Evolutionary conservation across 495 filamentous ascomycete species (phyloP).

Genomic region (Hypomontagnella monticulosa): DNA sequence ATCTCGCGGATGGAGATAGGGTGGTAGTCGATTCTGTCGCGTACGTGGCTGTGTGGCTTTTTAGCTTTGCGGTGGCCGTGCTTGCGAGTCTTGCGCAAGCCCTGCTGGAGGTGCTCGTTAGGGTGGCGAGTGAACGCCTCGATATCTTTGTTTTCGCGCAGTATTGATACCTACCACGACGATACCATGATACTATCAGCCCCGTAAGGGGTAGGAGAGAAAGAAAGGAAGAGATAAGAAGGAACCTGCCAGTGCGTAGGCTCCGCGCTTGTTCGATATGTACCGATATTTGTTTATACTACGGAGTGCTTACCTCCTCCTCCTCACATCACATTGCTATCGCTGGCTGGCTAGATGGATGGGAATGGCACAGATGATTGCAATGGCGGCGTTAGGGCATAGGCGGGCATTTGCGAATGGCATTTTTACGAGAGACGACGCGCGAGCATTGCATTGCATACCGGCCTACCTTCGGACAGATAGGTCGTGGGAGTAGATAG

Average conservation of each 20-base stretch:
- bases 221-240: too few species aligned
- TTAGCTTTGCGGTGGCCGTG: constrained; percentile 1
- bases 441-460: constrained; percentile 5
- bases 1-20: neutral
- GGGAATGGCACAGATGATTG: neutral
- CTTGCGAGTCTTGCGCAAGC: constrained; percentile 1
- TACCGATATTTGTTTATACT: too few species aligned
- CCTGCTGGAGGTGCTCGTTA: neutral
- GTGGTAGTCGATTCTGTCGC: neutral
- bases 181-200: too few species aligned
- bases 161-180: neutral
- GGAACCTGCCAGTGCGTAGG: too few species aligned
- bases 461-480: neutral
- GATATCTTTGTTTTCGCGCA: neutral
- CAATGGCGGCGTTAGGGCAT: constrained; percentile 1
- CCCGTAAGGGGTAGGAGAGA: too few species aligned
- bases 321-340: neutral
- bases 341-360: neutral
- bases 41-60: constrained; percentile 32
- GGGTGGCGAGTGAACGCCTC: neutral
- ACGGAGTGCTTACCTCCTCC: too few species aligned
- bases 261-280: too few species aligned
- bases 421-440: constrained; percentile 8
- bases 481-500: neutral
- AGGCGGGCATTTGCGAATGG: constrained; percentile 6